A percentile compares a stretch with the other conserved stretches of the same genome.
phyloP scores from a whole-genome alignment of 257 asterid species.

The Nicotiana attenuata region DNA sequence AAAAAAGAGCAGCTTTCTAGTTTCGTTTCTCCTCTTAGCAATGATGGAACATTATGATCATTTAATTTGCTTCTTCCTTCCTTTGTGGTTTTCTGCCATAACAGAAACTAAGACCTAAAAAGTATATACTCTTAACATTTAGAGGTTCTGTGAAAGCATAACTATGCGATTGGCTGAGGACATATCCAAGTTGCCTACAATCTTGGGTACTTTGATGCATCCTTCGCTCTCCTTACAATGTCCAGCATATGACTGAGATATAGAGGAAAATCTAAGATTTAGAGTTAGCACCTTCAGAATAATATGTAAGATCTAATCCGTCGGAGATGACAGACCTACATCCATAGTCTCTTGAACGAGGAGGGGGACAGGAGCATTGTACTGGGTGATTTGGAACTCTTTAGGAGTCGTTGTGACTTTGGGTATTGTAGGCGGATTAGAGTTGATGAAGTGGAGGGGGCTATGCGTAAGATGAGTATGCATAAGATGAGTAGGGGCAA shows the following conservation, averaged over 20 bases:
- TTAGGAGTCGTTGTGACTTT: no score
- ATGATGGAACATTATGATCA: background rate
- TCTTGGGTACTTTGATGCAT: background rate
- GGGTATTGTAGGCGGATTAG: no score
- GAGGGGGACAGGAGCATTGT: no score
- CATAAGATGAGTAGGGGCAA: no score
- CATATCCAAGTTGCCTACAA: no score
- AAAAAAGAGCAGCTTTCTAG: background rate
- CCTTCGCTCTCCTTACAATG: background rate
- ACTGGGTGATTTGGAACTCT: no score
- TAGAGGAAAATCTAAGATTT: background rate
- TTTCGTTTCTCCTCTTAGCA: background rate
- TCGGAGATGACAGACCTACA: no score
- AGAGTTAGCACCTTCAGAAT: background rate
- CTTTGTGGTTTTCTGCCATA: background rate
- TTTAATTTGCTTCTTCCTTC: background rate
- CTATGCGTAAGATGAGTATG: no score
- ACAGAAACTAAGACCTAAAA: background rate
- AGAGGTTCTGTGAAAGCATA: background rate
- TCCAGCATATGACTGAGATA: background rate
- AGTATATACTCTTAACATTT: background rate
- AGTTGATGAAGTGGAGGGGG: no score
- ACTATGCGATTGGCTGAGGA: background rate
- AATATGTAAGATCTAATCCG: background rate
- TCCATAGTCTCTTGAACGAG: no score